phyloP scores from a whole-genome alignment of 495 filamentous ascomycete species.

The Penicillium longicatenatum region DNA sequence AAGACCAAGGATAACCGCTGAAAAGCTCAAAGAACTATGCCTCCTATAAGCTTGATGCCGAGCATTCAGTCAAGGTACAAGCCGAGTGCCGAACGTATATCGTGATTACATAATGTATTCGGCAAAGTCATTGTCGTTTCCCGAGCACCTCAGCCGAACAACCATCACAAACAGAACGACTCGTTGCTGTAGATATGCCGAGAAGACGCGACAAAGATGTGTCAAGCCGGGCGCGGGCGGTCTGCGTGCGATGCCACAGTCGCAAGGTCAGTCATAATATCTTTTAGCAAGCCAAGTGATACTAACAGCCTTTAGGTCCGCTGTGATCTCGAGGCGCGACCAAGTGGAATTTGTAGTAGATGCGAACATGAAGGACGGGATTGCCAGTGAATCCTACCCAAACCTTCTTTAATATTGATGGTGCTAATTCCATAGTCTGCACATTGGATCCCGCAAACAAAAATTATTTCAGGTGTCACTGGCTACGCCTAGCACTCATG shows the following conservation, averaged over 20 bases:
- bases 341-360: conserved; percentile 8
- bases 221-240: conserved; percentile 12
- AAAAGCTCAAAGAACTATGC: too few relatives aligned
- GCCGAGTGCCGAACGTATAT: not conserved
- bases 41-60: too few relatives aligned
- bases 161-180: not conserved
- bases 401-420: not conserved
- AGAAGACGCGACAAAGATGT: not conserved
- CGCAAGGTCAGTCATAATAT: conserved; percentile 11
- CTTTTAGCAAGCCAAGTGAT: not conserved
- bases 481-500: not conserved
- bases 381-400: not conserved
- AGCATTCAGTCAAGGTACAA: not conserved
- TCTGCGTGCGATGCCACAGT: conserved; percentile 18
- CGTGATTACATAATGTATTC: not conserved
- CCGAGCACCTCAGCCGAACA: not conserved
- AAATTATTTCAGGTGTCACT: conserved; percentile 7
- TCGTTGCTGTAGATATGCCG: not conserved
- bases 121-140: not conserved
- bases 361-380: conserved; percentile 7
- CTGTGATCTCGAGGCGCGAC: conserved; percentile 17
- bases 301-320: conserved; percentile 9
- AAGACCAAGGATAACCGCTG: too few relatives aligned
- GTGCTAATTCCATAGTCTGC: not conserved
- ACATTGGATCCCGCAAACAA: conserved; percentile 14